Percentiles rank a stretch among this genome's conserved stretches.
Conservation (phyloP, 352 stramenopile species). For the Bremia lactucae region DNA sequence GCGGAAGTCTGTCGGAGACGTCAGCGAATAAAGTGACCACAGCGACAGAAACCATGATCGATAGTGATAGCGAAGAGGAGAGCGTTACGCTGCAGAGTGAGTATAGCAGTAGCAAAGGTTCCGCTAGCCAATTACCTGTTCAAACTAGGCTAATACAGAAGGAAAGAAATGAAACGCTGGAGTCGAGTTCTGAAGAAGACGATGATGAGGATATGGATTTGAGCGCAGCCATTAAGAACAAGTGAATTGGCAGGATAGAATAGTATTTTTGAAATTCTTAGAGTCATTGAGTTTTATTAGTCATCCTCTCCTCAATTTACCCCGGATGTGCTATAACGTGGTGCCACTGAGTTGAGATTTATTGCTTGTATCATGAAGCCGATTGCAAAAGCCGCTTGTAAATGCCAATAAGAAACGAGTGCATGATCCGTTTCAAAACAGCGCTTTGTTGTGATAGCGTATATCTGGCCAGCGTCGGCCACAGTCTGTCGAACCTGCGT, state of each 20-base stretch:
- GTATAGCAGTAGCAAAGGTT: slow-evolving; percentile 22
- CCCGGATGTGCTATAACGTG: too few species aligned
- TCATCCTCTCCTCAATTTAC: too few species aligned
- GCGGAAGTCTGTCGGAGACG: slow-evolving; percentile 18
- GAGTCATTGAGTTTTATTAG: too few species aligned
- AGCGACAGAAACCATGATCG: slow-evolving; percentile 17
- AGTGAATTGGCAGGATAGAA: slow-evolving; percentile 19
- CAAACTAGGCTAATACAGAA: slow-evolving; percentile 20
- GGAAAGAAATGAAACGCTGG: slow-evolving; percentile 30
- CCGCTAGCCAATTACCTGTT: slow-evolving; percentile 5
- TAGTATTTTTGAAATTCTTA: too few species aligned
- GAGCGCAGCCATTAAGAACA: slow-evolving; percentile 65
- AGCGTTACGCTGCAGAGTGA: slow-evolving; percentile 65
- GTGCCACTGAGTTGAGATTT: too few species aligned
- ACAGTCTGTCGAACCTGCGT: too few species aligned
- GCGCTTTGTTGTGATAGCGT: too few species aligned
- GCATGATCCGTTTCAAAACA: too few species aligned
- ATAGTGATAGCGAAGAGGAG: slow-evolving; percentile 59
- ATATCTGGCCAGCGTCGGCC: too few species aligned
- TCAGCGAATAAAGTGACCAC: neutral
- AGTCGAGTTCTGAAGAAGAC: slow-evolving; percentile 35
- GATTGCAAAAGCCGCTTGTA: too few species aligned
- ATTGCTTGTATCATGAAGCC: too few species aligned
- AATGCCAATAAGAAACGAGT: too few species aligned
- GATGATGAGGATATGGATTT: slow-evolving; percentile 54